phyloP scores from a whole-genome alignment of 2,329 filamentous ascomycete genomes.

The Cadophora malorum region DNA sequence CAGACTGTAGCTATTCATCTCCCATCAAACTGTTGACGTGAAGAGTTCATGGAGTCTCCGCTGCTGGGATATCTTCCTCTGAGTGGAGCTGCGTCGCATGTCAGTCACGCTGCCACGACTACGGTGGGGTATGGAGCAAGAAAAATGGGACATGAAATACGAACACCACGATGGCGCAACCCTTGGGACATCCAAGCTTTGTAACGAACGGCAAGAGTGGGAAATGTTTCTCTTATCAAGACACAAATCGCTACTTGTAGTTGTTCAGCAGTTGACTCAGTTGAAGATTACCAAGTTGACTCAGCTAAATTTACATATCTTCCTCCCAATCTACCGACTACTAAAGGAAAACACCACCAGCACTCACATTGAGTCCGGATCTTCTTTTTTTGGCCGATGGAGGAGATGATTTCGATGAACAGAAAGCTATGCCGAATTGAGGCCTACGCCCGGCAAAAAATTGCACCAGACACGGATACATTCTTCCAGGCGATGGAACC shows the following conservation, averaged over 20 bases:
- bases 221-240: too few relatives aligned
- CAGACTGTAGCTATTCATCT: conserved; percentile 3
- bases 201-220: background rate
- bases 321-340: too few relatives aligned
- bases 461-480: background rate
- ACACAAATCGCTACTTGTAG: too few relatives aligned
- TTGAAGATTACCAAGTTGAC: too few relatives aligned
- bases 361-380: background rate
- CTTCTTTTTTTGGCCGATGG: conserved; percentile 4
- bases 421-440: background rate
- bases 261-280: too few relatives aligned
- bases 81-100: background rate
- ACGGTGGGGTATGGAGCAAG: background rate
- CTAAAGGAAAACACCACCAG: background rate
- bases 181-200: background rate
- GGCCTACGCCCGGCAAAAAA: background rate
- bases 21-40: background rate
- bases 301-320: too few relatives aligned
- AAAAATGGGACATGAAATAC: background rate
- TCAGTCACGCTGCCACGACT: conserved; percentile 3
- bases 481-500: conserved; percentile 4
- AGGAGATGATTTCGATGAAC: background rate
- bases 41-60: background rate
- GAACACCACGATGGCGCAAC: background rate
- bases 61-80: background rate